phyloP scores from a whole-genome alignment of 169 alveolate genomes.

The Plasmodium falciparum region DNA sequence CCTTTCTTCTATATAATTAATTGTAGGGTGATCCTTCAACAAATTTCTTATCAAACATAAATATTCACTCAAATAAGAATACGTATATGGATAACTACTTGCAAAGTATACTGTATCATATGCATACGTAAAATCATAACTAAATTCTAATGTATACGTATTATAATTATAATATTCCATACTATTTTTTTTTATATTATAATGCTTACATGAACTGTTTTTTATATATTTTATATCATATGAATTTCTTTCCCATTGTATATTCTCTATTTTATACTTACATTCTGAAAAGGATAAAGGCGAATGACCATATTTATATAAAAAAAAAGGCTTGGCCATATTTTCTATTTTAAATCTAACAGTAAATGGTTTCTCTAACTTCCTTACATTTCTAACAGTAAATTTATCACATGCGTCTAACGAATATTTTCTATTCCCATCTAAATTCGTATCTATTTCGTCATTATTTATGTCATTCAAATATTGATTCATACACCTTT shows the following conservation, averaged over 20 bases:
- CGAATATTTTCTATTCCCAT: slow-evolving; percentile 3
- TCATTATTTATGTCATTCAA: slow-evolving; percentile 38
- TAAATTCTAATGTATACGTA: slow-evolving; percentile 42
- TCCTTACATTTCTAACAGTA: slow-evolving; percentile 19
- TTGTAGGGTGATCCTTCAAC: not conserved
- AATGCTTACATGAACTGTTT: slow-evolving; percentile 23
- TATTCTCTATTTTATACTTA: slow-evolving; percentile 25
- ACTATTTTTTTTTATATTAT: slow-evolving; percentile 34
- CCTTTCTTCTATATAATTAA: slow-evolving; percentile 32
- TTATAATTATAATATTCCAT: slow-evolving; percentile 14
- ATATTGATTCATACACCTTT: slow-evolving; percentile 17
- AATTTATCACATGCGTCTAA: slow-evolving; percentile 39
- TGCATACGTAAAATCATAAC: slow-evolving; percentile 45
- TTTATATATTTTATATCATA: slow-evolving; percentile 51
- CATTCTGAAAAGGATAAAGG: slow-evolving; percentile 67
- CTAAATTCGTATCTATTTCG: not conserved
- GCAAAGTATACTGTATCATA: slow-evolving; percentile 68
- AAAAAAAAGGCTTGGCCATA: slow-evolving; percentile 65
- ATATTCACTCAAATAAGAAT: slow-evolving; percentile 29
- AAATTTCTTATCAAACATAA: slow-evolving; percentile 14
- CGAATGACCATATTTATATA: slow-evolving; percentile 68
- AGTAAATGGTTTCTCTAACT: slow-evolving; percentile 48
- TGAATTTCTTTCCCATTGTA: slow-evolving; percentile 62
- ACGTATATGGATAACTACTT: slow-evolving; percentile 58
- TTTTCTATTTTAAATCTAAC: slow-evolving; percentile 46